Evolutionary conservation across 73 alveolate species (phyloP).

Genomic region (Symbiodinium pilosum): DNA sequence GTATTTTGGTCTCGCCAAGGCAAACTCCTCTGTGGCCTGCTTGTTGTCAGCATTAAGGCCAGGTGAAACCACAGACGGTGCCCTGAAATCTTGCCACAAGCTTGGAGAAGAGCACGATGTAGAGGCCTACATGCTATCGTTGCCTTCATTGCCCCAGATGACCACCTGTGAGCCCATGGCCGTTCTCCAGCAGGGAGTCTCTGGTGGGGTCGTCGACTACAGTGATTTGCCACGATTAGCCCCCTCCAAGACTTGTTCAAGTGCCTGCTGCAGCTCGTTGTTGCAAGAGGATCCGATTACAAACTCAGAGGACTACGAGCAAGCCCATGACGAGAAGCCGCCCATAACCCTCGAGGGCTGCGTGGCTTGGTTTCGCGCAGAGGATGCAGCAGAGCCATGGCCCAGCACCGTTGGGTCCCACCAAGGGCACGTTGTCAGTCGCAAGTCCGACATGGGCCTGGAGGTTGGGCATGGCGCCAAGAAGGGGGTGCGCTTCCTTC

Average conservation of each 20-base stretch:
- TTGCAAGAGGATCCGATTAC: slow-evolving; percentile 30
- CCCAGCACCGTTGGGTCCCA: slow-evolving; percentile 73
- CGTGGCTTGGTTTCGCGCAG: slow-evolving; percentile 54
- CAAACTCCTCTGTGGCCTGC: slow-evolving; percentile 12
- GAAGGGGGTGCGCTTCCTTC: slow-evolving; percentile 31
- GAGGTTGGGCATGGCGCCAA: slow-evolving; percentile 58
- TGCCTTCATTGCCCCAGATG: background rate
- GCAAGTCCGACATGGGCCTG: slow-evolving; percentile 40
- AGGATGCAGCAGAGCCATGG: slow-evolving; percentile 63
- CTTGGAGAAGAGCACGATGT: background rate
- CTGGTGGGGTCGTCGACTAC: background rate
- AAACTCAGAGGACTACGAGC: slow-evolving; percentile 38
- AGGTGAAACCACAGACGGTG: background rate
- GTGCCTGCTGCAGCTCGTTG: background rate
- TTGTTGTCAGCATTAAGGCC: background rate
- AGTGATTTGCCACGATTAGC: background rate
- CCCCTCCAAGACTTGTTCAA: background rate
- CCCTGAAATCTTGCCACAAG: background rate
- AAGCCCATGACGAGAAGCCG: slow-evolving; percentile 18
- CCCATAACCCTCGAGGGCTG: slow-evolving; percentile 48
- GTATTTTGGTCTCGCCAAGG: slow-evolving; percentile 9
- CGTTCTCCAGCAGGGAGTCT: background rate
- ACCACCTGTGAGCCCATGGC: slow-evolving; percentile 8
- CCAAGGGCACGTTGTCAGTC: slow-evolving; percentile 55
- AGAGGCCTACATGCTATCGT: background rate